Percentiles rank a stretch among this genome's conserved stretches.
These are phyloP conservation scores for Alisma plantagoaquatica DNA, from an alignment of 106 monocot genomes.

Conservation along the genomic window DNA sequence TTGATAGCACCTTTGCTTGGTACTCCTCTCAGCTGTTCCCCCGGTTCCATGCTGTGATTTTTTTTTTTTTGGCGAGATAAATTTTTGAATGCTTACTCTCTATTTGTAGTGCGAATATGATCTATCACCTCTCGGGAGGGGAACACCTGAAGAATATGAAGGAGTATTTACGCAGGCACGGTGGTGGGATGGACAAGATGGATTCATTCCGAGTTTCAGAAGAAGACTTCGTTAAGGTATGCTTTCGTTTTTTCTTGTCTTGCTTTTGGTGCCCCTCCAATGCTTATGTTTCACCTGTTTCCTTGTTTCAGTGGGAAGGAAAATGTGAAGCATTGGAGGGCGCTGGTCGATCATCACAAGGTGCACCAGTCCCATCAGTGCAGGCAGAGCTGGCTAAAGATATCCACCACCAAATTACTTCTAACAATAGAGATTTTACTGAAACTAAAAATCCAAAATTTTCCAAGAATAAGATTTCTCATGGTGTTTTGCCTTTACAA, in stretches of 20 bases:
- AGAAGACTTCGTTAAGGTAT: constrained; percentile 54
- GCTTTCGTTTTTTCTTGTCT: not conserved
- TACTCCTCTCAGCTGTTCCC: constrained; percentile 14
- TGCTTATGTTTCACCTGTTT: not conserved
- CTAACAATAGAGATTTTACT: constrained; percentile 45
- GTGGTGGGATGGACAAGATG: constrained; percentile 47
- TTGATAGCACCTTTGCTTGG: constrained; percentile 45
- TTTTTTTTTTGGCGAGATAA: no score
- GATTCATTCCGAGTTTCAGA: constrained; percentile 61
- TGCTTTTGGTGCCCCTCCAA: not conserved
- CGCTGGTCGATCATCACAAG: constrained; percentile 12
- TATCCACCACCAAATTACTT: constrained; percentile 78
- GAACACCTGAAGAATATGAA: constrained; percentile 57
- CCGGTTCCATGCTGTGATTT: no score
- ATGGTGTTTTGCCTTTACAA: constrained; percentile 98
- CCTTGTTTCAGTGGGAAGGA: constrained; percentile 78
- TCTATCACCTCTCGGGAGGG: constrained; percentile 55
- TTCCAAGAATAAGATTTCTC: constrained; percentile 44
- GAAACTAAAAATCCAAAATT: constrained; percentile 24
- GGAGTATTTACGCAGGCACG: constrained; percentile 69
- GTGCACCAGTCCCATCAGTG: constrained; percentile 20
- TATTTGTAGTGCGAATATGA: constrained; percentile 47
- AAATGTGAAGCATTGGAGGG: constrained; percentile 36
- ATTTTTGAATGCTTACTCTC: no score
- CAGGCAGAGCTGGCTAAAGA: constrained; percentile 41